A percentile compares a stretch with the other conserved stretches of the same genome.
phyloP scores from a whole-genome alignment of 2,329 filamentous ascomycete species.

The Colletotrichum cuscutae region DNA sequence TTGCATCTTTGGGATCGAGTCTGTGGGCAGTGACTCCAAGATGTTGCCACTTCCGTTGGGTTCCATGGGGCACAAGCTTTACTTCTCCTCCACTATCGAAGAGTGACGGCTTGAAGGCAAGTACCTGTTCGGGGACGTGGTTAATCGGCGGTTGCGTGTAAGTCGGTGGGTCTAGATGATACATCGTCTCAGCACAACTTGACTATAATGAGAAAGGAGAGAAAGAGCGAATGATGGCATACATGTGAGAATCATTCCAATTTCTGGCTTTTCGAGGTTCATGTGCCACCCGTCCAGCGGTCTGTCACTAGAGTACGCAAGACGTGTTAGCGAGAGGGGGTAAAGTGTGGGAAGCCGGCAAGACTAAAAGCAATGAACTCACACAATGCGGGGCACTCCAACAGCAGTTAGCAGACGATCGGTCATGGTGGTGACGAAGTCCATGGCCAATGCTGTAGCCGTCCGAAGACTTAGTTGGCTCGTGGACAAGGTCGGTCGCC shows the following conservation, averaged over 20 bases:
- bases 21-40: background rate
- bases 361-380: background rate
- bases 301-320: background rate
- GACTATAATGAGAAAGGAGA: background rate
- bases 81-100: background rate
- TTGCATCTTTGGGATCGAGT: background rate
- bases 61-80: background rate
- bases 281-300: background rate
- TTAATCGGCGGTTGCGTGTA: background rate
- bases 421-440: background rate
- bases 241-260: background rate
- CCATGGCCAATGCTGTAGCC: background rate
- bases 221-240: background rate
- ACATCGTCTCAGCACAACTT: background rate
- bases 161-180: background rate
- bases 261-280: background rate
- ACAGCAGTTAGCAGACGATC: background rate
- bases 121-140: background rate
- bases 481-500: background rate
- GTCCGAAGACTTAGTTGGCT: background rate
- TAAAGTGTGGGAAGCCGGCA: background rate
- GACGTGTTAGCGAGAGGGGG: background rate
- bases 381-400: background rate
- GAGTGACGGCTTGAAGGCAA: background rate
- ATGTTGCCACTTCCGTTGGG: background rate